Evolutionary conservation across 2,329 filamentous ascomycete species (phyloP).

Genomic region (Ceratocystis cacaofunesta): DNA sequence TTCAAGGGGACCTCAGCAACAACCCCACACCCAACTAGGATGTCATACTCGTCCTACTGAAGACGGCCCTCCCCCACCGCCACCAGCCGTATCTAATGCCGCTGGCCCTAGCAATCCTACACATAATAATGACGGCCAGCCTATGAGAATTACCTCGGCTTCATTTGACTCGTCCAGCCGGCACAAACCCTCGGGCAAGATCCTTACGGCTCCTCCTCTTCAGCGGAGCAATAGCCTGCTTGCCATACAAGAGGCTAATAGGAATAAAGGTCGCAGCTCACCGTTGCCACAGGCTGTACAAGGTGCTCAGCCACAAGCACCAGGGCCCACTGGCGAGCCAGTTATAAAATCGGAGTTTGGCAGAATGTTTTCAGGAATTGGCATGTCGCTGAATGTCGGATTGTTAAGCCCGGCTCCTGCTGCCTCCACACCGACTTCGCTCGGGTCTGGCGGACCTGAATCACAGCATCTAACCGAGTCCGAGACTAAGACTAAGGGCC

Average conservation of each 20-base stretch:
- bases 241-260: slow-evolving; percentile 66
- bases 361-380: slow-evolving; percentile 89
- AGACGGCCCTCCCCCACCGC: slow-evolving; percentile 33
- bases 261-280: slow-evolving; percentile 61
- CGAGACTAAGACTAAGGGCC: slow-evolving; percentile 29
- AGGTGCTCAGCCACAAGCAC: slow-evolving; percentile 68
- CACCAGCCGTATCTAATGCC: slow-evolving; percentile 32
- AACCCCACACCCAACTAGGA: slow-evolving; percentile 2
- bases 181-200: slow-evolving; percentile 31
- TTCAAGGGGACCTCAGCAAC: slow-evolving; percentile 24
- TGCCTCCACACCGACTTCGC: slow-evolving; percentile 26
- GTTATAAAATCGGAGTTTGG: slow-evolving; percentile 92
- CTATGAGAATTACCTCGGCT: not conserved
- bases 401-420: slow-evolving; percentile 38
- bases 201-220: slow-evolving; percentile 33
- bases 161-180: slow-evolving; percentile 26
- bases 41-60: slow-evolving; percentile 29
- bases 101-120: not conserved
- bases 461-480: slow-evolving; percentile 27
- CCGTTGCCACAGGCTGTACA: slow-evolving; percentile 88
- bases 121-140: not conserved
- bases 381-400: slow-evolving; percentile 38
- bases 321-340: slow-evolving; percentile 66
- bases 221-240: slow-evolving; percentile 42
- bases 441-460: slow-evolving; percentile 28